Base-by-base conservation (phyloP, 202 grass and related monocot genomes). In the Hordeum pubiflorum region DNA sequence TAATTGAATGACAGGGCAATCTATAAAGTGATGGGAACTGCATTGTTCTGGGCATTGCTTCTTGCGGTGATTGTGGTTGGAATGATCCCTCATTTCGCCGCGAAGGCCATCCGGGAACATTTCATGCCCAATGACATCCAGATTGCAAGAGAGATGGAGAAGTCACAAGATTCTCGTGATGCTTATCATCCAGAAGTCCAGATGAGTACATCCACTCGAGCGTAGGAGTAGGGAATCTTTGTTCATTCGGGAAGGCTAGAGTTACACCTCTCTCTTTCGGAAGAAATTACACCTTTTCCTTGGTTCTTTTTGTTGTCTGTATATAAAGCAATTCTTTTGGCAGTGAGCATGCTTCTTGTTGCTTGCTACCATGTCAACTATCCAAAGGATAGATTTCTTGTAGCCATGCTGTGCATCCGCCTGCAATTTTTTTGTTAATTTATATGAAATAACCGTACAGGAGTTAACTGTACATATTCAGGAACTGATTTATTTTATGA, bases 131-230 rank as follows among this genome's bases (percentile, higher is more conserved):
- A 65, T 37, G 94, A 97, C 64, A 91, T 94, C 70, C 94, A 97
- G 74, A 97, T 97, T 27, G 92, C 92, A 1, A 93, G 86, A 82
- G 94, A 97, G 83, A 76, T 91, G 72, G 94, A 97, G 84, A 97
- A 94, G 82, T 88, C 69, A 0, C 40, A 81, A 26, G 82, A 84
- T 86, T 68, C 46, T 37, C 68, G 79, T 74, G 84, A 79, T 74
- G 72, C 33, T 15, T 78, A 72, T 38, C 79, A 81, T 66, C 41
- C 57, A 52, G 86, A 94, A 84, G 80, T 97, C 89, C 92, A 91
- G 84, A 89, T 97, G 94, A 91, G 73, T 78, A 79, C 83, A 63
- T 60, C 91, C 27, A 38, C 63, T 76, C 65, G 83, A 72, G 76
- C 72, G 18, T 89, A 93, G 80, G 17, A 12, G 23, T 83, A 63